A percentile compares a stretch with the other conserved stretches of the same genome.
These are phyloP conservation scores for Podila epigama DNA, from an alignment of 192 early-diverging fungal genomes.

Conservation along the genomic window DNA sequence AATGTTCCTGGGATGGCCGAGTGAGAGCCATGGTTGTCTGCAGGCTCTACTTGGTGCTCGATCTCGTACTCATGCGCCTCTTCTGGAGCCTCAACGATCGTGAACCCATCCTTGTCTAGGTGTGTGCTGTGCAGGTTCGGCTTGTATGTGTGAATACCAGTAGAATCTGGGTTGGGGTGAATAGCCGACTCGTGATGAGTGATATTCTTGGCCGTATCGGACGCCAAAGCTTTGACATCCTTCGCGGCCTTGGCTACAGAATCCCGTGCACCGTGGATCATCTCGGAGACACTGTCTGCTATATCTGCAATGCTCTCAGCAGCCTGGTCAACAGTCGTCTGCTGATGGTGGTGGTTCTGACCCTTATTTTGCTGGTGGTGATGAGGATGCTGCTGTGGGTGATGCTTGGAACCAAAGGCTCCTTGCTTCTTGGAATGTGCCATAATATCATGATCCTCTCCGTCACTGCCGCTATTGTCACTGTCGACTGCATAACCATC, in stretches of 20 bases:
- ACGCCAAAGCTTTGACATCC: slow-evolving; percentile 7
- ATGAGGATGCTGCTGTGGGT: background rate
- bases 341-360: background rate
- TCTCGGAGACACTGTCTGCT: slow-evolving; percentile 8
- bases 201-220: background rate
- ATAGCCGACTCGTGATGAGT: background rate
- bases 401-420: no score
- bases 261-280: background rate
- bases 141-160: background rate
- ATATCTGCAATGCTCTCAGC: slow-evolving; percentile 10
- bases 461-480: background rate
- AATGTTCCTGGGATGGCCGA: background rate
- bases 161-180: background rate
- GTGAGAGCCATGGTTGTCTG: background rate
- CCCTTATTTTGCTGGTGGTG: background rate
- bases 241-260: slow-evolving; percentile 2
- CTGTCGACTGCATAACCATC: no score
- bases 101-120: slow-evolving; percentile 16
- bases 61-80: background rate
- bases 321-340: background rate
- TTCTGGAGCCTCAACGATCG: slow-evolving; percentile 2
- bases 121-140: background rate
- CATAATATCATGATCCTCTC: background rate
- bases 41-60: background rate
- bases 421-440: background rate